Evolutionary conservation across 768 basidiomycete species (phyloP), one percentile per base, ranked within the genome.

Genomic region (Agaricus blazei): DNA sequence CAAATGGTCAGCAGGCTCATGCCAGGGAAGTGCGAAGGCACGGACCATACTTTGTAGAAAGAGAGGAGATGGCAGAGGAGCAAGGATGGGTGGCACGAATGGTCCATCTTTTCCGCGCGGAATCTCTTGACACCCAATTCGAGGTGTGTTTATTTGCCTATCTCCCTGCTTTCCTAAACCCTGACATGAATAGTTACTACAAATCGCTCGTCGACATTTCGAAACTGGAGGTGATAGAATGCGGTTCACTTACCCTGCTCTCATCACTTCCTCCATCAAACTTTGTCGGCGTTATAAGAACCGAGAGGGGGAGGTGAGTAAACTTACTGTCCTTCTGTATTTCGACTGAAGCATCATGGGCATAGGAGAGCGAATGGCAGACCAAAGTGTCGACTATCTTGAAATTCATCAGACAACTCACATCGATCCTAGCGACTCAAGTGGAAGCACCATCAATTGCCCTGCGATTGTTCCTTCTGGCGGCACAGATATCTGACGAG

Each of bases 51-150:
- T 72, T 75, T 28, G 63, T 81, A 50, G 95, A 96, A 67, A 72
- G 86, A 49, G 91, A 95, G 67, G 96, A 98, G 65, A 79, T 94
- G 75, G 95, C 94, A 0, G 97, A 99, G 68, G 97, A 99, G 68
- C 97, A 99, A 64, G 97, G 97, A 0, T 99, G 97, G 97, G 84
- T 98, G 14, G 96, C 97, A 40, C 76, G 96, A 59, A 98, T 98
- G 92, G 90, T 98, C 2, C 97, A 99, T 75, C 68, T 98, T 31
- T 97, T 98, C 83, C 76, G 87, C 23, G 81, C 91, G 0, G 93
- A 97, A 49, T 88, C 90, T 27, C 68, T 98, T 60, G 88, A 82
- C 61, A 82, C 87, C 12, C 97, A 99, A 64, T 96, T 93, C 60
- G 88, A 94, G 80, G 95, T 91, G 57, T 27, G 83, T 67, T 47